These are phyloP conservation scores for Blumeria hordei DNA, from an alignment of 2,329 filamentous ascomycete species.

Conservation along the genomic window DNA sequence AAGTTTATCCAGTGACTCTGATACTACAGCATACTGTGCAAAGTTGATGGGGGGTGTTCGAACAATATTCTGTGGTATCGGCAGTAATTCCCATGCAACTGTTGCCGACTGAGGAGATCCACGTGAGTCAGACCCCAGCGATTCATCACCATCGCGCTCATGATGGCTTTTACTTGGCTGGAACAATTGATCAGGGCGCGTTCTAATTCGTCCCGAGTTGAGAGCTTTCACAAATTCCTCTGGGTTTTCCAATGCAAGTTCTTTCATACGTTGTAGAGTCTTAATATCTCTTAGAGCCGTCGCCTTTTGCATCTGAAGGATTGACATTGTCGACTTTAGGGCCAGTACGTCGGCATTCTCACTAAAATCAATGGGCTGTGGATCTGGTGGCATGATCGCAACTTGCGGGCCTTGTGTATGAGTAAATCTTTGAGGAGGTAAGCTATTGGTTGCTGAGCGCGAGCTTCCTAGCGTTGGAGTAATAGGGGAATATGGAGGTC, in stretches of 20 bases:
- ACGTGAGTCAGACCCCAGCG: background rate
- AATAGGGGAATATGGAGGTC: slow-evolving; percentile 14
- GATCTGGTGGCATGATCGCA: slow-evolving; percentile 18
- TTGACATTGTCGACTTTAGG: slow-evolving; percentile 59
- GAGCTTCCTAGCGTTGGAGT: slow-evolving; percentile 10
- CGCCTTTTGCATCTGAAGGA: slow-evolving; percentile 66
- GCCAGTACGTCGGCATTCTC: slow-evolving; percentile 71
- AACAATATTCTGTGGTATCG: slow-evolving; percentile 57
- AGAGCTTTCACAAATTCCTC: slow-evolving; percentile 48
- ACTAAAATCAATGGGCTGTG: slow-evolving; percentile 30
- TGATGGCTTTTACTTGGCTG: slow-evolving; percentile 14
- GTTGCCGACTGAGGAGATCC: background rate
- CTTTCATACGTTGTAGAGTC: slow-evolving; percentile 42
- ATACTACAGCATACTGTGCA: slow-evolving; percentile 81
- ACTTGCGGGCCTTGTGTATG: slow-evolving; percentile 22
- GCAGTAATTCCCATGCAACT: slow-evolving; percentile 36
- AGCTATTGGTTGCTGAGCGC: slow-evolving; percentile 3
- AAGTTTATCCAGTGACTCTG: slow-evolving; percentile 59
- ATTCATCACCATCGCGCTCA: slow-evolving; percentile 9
- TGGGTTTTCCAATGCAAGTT: slow-evolving; percentile 45
- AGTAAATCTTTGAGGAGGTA: slow-evolving; percentile 17
- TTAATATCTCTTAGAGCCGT: slow-evolving; percentile 56
- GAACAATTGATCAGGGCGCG: slow-evolving; percentile 7
- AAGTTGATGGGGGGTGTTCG: slow-evolving; percentile 82
- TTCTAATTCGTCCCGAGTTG: slow-evolving; percentile 30